Percentiles rank a stretch among this genome's conserved stretches.
These are phyloP conservation scores for Lecanoromycetidae sp. DNA, from an alignment of 2,329 filamentous ascomycete genomes.

Conservation along the genomic window DNA sequence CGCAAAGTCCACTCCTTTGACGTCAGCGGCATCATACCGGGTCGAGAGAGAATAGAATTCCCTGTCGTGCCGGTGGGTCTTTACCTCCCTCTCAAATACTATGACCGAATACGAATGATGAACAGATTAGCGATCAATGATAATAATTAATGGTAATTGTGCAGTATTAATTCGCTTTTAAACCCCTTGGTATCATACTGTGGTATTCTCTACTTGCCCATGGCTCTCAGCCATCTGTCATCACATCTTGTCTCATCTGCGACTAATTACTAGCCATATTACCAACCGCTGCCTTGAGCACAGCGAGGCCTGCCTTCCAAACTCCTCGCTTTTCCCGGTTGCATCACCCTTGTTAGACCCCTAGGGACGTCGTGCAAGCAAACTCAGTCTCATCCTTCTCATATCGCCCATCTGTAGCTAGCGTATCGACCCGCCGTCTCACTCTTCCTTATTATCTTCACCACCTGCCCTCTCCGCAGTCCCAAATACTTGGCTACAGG, in stretches of 20 bases:
- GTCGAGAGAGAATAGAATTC: background rate
- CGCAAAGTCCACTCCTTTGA: background rate
- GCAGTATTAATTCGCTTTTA: too few relatives aligned
- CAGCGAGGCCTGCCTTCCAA: too few relatives aligned
- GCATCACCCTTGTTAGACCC: background rate
- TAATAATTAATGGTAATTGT: too few relatives aligned
- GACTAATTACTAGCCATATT: too few relatives aligned
- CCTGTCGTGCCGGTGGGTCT: background rate
- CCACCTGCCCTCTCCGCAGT: slow-evolving; percentile 79
- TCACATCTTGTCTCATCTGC: too few relatives aligned
- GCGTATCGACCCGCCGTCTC: slow-evolving; percentile 95
- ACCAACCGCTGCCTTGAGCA: too few relatives aligned
- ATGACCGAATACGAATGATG: too few relatives aligned
- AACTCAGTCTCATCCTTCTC: slow-evolving; percentile 1
- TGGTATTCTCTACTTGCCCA: too few relatives aligned
- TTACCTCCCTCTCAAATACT: too few relatives aligned
- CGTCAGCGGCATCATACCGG: background rate
- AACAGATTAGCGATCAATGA: too few relatives aligned
- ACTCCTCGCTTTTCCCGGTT: slow-evolving; percentile 8
- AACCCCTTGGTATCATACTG: too few relatives aligned
- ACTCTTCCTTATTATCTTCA: slow-evolving; percentile 93
- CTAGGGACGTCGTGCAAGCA: background rate
- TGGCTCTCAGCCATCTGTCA: too few relatives aligned
- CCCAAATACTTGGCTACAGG: slow-evolving; percentile 88
- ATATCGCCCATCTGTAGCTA: slow-evolving; percentile 66